Evolutionary conservation across 2,329 filamentous ascomycete species (phyloP), one percentile per base, ranked within the genome.

Genomic region (Phaeosphaeria sp.): DNA sequence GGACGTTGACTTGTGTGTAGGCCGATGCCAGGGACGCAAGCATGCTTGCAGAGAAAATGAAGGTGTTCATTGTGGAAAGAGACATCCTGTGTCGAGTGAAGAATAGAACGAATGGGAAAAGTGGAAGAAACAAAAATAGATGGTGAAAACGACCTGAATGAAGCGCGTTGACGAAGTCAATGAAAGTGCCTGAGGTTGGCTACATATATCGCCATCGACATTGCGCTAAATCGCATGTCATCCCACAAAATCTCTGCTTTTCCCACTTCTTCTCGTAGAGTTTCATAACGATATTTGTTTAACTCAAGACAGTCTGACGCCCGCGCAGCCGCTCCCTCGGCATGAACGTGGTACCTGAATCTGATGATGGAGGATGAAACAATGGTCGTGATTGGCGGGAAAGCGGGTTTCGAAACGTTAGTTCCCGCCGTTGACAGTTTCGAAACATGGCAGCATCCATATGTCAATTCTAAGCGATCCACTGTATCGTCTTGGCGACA

Each of bases 1-100:
- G 53, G 1, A 80, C 61, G 51, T 73, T 75, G 52, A 77, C 69
- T 52, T 69, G 64, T 10, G 75, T 77, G 62, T 77, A 77, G 17
- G 72, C 75, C 23, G 66, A 59, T 9, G 66, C 67, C 11, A 69
- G 46, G 36, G 67, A 66, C 11, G 65, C 69, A 50, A 73, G 67
- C 58, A 71, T 62, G 48, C 67, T 65, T 46, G 66, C 62, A 50
- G 65, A 46, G 46, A 72, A 55, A 48, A 69, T 51, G 54, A 66
- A 22, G 15, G 52, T 42, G 30, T 39, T 39, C 47, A 50, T 50
- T 36, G 30, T 62, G 54, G 62, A 65, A 64, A 62, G 63, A 69
- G 72, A 72, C 72, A 76, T 75, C 65, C 63, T 72, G 67, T 69
- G 67, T 52, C 62, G 59, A 21, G 27, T 9, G 33, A 50, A 60